phyloP scores from a whole-genome alignment of 805 yeast species.

The Candida wancherniae region DNA sequence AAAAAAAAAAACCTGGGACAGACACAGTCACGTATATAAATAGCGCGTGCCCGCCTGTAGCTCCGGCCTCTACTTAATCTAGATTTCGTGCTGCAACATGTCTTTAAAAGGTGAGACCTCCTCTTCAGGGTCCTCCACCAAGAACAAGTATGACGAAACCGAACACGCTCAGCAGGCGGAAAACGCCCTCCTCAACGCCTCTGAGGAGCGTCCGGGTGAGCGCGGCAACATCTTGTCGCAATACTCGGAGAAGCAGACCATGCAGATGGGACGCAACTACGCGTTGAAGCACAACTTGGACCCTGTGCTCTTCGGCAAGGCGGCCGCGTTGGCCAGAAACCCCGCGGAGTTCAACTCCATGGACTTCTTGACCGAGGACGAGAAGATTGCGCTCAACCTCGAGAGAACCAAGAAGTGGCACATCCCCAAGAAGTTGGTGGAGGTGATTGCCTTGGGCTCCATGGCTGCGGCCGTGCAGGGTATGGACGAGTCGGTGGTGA shows the following conservation, averaged over 20 bases:
- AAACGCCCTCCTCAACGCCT: constrained; percentile 6
- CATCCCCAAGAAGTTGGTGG: constrained; percentile 45
- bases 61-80: neutral
- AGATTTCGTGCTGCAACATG: neutral
- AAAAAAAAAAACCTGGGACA: neutral
- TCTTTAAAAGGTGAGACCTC: constrained; percentile 6
- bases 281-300: constrained; percentile 54
- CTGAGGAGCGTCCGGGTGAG: constrained; percentile 14
- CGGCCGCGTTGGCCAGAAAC: constrained; percentile 54
- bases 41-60: neutral
- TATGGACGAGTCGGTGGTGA: constrained; percentile 68
- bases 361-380: constrained; percentile 44
- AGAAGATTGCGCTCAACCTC: constrained; percentile 42
- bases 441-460: constrained; percentile 55
- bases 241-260: constrained; percentile 58
- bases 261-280: constrained; percentile 65
- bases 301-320: constrained; percentile 54
- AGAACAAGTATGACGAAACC: constrained; percentile 1
- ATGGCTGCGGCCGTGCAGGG: constrained; percentile 72
- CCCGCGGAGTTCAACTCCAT: constrained; percentile 57
- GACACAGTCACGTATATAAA: constrained; percentile 1
- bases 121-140: constrained; percentile 4
- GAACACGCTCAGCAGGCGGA: too few relatives aligned
- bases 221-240: constrained; percentile 35
- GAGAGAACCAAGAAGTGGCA: constrained; percentile 43